These are phyloP conservation scores for Viridothelium virens DNA, from an alignment of 495 filamentous ascomycete genomes.

Conservation along the genomic window DNA sequence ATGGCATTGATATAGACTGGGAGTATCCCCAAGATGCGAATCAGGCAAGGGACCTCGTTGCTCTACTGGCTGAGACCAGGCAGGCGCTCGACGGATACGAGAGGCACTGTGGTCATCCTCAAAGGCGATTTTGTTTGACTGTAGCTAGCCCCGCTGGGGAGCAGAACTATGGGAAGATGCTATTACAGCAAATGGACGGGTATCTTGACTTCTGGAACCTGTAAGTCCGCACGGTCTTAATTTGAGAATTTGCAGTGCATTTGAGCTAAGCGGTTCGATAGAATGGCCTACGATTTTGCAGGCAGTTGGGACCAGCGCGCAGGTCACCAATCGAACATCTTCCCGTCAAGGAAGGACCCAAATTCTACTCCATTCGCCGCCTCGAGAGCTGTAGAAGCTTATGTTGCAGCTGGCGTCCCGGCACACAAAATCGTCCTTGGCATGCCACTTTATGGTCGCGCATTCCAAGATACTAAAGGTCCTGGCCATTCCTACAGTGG, in stretches of 20 bases:
- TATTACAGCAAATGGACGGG: constrained; percentile 59
- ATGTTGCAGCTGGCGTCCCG: constrained; percentile 54
- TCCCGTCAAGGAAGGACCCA: constrained; percentile 44
- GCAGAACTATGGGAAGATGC: constrained; percentile 59
- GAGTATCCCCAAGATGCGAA: constrained; percentile 51
- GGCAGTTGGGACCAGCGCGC: constrained; percentile 56
- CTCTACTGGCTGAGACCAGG: constrained; percentile 59
- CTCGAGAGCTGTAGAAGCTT: constrained; percentile 57
- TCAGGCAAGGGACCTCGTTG: constrained; percentile 63
- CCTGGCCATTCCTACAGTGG: constrained; percentile 60
- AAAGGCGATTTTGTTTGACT: constrained; percentile 60
- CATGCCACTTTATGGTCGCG: constrained; percentile 74
- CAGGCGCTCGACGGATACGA: constrained; percentile 33
- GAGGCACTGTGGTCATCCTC: constrained; percentile 8
- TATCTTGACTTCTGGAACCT: constrained; percentile 82
- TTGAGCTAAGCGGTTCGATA: not conserved
- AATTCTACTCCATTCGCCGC: constrained; percentile 61
- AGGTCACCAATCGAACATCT: constrained; percentile 73
- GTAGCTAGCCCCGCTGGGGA: constrained; percentile 62
- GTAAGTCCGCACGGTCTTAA: not conserved
- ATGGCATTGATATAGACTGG: constrained; percentile 62
- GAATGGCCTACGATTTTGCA: constrained; percentile 41
- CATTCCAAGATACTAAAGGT: constrained; percentile 65
- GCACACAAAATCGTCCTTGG: constrained; percentile 69
- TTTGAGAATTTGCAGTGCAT: not conserved